Evolutionary conservation across 1,284 basidiomycete genomes (phyloP).

Genomic region (Porodaedalea pini): DNA sequence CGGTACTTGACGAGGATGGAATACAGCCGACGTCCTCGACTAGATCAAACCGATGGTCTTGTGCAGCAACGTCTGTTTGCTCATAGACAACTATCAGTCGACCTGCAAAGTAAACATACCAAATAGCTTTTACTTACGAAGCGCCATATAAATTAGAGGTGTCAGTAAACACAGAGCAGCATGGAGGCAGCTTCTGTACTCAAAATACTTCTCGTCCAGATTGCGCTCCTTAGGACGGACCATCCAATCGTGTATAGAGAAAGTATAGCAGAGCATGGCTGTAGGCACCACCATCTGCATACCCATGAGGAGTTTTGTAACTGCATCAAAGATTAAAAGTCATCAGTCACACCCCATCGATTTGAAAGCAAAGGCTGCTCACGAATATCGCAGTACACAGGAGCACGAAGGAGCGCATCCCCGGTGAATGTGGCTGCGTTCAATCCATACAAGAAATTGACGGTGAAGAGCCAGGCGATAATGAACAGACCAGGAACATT

Average conservation of each 20-base stretch:
- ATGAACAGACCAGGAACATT: constrained; percentile 54
- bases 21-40: constrained; percentile 60
- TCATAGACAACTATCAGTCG: neutral
- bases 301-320: constrained; percentile 41
- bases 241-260: constrained; percentile 15
- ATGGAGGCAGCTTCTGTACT: constrained; percentile 44
- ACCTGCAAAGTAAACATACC: neutral
- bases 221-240: constrained; percentile 34
- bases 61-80: constrained; percentile 57
- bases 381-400: constrained; percentile 72
- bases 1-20: constrained; percentile 52
- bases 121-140: constrained; percentile 45
- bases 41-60: constrained; percentile 69
- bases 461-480: constrained; percentile 53
- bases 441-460: constrained; percentile 49
- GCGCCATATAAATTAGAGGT: constrained; percentile 52
- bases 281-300: constrained; percentile 52
- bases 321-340: constrained; percentile 27
- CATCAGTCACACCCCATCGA: neutral
- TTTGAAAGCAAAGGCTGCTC: constrained; percentile 24
- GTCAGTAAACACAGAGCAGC: constrained; percentile 48
- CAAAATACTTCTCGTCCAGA: constrained; percentile 34
- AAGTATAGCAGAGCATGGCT: constrained; percentile 46
- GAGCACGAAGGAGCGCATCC: constrained; percentile 40
- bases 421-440: constrained; percentile 58